phyloP scores from a whole-genome alignment of 208 protist species.

The Leptomonas seymouri region DNA sequence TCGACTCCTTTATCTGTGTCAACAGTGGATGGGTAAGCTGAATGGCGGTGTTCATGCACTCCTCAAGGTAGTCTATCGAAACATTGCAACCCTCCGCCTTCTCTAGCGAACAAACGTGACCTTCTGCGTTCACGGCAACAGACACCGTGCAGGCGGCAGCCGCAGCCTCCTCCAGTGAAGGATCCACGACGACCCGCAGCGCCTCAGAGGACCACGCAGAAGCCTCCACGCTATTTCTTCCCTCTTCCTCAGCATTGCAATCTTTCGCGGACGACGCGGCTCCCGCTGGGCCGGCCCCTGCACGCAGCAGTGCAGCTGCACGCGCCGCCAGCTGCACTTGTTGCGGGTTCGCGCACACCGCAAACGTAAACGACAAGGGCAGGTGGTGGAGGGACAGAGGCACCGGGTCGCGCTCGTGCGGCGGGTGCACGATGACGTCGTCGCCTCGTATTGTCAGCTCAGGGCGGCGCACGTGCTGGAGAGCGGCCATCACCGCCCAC shows the following conservation, averaged over 20 bases:
- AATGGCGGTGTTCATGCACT: conserved; percentile 55
- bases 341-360: conserved; percentile 57
- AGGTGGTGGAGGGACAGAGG: conserved; percentile 95
- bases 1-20: conserved; percentile 58
- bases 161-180: conserved; percentile 58
- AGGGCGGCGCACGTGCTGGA: conserved; percentile 95
- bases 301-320: conserved; percentile 27
- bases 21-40: conserved; percentile 53
- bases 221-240: not conserved
- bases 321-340: conserved; percentile 39
- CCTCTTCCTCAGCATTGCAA: not conserved
- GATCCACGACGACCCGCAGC: conserved; percentile 76
- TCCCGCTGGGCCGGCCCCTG: conserved; percentile 10
- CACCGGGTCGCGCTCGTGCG: conserved; percentile 94
- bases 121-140: conserved; percentile 83
- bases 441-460: conserved; percentile 93
- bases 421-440: conserved; percentile 77
- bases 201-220: conserved; percentile 24
- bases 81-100: conserved; percentile 80
- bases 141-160: conserved; percentile 69
- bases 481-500: conserved; percentile 86
- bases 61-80: conserved; percentile 41
- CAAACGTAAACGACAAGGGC: conserved; percentile 87
- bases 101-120: conserved; percentile 80
- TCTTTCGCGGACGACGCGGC: not conserved